Base-by-base conservation (phyloP, 352 stramenopile genomes). In the Phytophthora hibernalis region DNA sequence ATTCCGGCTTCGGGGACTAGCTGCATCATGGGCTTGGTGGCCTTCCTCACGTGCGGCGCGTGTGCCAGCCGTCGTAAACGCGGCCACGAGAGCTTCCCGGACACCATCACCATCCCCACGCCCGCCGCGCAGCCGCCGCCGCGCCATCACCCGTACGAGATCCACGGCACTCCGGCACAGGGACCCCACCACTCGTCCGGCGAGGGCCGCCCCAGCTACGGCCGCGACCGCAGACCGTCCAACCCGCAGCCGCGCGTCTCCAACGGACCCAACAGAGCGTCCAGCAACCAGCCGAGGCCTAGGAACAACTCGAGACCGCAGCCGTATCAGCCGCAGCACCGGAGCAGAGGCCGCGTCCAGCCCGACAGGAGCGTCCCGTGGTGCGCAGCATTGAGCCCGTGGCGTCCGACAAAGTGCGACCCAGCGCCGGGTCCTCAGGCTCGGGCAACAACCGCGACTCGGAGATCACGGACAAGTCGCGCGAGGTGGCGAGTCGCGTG, bases 401-500 rank as follows among this genome's bases (percentile, higher is more conserved):
- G 3, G 44, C 48, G 8, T 51, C 18, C 18, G 64, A 74, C 22
- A 72, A 77, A 43, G 55, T 63, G 33, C 72, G 52, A 10, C 53
- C 59, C 16, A 70, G 56, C 35, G 51, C 30, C 8, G 52, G 56
- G 7, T 65, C 55, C 10, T 64, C 38, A 16, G 58, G 33, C 2
- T 65, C 53, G 3, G 53, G 60, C n/a, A 79, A 76, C 18, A 69
- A 71, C 30, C 67, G 63, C 35, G 72, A 74, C 48, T 66, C 63
- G 42, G 68, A 81, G 37, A 73, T 76, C 56, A 80, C 67, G 10
- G 64, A 78, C 38, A 73, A 54, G 38, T 86, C 80, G 8, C 65
- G 66, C 5, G 77, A 89, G 48, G 80, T 82, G 12, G 79, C 82
- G 12, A 74, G 62, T 30, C 79, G 76, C 13, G 83, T 92, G 45